Evolutionary conservation across 306 rosid genomes (phyloP).

Genomic region (Trichosanthes truncata): DNA sequence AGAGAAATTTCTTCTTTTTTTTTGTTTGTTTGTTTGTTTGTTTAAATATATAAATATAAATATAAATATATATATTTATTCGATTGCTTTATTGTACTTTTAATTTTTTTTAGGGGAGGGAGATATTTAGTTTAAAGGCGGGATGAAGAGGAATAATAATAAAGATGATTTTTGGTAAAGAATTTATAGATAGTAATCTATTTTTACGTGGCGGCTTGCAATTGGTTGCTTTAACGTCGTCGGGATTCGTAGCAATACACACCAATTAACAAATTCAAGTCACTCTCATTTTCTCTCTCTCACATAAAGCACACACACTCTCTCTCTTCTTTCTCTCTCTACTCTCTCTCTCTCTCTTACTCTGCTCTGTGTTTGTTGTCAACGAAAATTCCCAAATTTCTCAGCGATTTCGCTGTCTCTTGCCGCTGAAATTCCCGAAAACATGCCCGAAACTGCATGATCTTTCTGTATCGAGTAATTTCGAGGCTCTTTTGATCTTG

Average conservation of each 20-base stretch:
- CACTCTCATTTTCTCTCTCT: conserved; percentile 37
- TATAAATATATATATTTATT: background rate
- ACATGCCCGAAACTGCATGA: conserved; percentile 41
- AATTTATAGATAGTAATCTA: background rate
- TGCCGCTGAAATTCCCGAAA: conserved; percentile 27
- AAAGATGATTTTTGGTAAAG: conserved; percentile 10
- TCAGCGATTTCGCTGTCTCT: conserved; percentile 15
- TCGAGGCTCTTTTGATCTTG: conserved; percentile 13
- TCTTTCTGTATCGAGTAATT: conserved; percentile 42
- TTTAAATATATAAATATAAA: no score
- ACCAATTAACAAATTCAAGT: conserved; percentile 59
- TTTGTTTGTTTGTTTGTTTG: background rate
- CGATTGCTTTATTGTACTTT: background rate
- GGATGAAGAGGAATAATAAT: background rate
- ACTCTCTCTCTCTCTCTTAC: conserved; percentile 6
- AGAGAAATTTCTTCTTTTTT: background rate
- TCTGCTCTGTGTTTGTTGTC: conserved; percentile 33
- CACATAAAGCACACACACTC: conserved; percentile 3
- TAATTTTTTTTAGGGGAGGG: background rate
- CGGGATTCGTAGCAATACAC: conserved; percentile 82
- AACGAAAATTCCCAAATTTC: conserved; percentile 37
- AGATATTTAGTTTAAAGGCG: background rate
- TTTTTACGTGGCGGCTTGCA: conserved; percentile 38
- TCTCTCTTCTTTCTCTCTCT: background rate
- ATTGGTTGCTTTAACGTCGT: conserved; percentile 40